These are phyloP conservation scores for Neopestalotiopsis rosae DNA, from an alignment of 2,329 filamentous ascomycete species.

Conservation along the genomic window DNA sequence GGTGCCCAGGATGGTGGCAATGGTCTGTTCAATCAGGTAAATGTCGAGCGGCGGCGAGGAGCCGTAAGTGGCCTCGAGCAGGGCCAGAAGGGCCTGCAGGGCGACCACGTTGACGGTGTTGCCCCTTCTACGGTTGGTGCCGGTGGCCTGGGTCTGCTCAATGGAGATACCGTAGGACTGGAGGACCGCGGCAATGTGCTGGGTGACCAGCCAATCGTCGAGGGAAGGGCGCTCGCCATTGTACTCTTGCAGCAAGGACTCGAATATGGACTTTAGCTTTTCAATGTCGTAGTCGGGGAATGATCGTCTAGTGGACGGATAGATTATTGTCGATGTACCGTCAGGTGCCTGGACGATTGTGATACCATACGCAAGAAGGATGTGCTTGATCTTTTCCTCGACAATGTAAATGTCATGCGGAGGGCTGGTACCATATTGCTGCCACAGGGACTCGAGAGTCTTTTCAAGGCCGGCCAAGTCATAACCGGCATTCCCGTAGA, in stretches of 20 bases:
- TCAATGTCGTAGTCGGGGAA: conserved; percentile 16
- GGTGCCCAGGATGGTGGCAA: conserved; percentile 28
- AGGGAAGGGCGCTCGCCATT: conserved; percentile 22
- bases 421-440: conserved; percentile 19
- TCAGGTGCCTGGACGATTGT: conserved; percentile 18
- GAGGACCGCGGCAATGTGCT: conserved; percentile 27
- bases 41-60: conserved; percentile 28
- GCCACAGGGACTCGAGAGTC: conserved; percentile 24
- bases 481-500: conserved; percentile 20
- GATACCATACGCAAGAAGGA: conserved; percentile 18
- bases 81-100: conserved; percentile 28
- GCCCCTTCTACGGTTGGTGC: conserved; percentile 22
- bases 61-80: conserved; percentile 30
- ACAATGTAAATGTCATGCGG: conserved; percentile 22
- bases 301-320: conserved; percentile 19
- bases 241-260: conserved; percentile 19
- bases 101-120: conserved; percentile 26
- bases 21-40: conserved; percentile 32
- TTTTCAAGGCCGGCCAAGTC: conserved; percentile 28
- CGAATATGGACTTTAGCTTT: conserved; percentile 9
- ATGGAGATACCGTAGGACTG: conserved; percentile 25
- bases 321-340: conserved; percentile 16
- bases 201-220: conserved; percentile 27
- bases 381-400: conserved; percentile 21
- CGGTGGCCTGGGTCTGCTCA: conserved; percentile 16